Conservation (phyloP, 116 monocot species). For the Trichopus zeylanicus region DNA sequence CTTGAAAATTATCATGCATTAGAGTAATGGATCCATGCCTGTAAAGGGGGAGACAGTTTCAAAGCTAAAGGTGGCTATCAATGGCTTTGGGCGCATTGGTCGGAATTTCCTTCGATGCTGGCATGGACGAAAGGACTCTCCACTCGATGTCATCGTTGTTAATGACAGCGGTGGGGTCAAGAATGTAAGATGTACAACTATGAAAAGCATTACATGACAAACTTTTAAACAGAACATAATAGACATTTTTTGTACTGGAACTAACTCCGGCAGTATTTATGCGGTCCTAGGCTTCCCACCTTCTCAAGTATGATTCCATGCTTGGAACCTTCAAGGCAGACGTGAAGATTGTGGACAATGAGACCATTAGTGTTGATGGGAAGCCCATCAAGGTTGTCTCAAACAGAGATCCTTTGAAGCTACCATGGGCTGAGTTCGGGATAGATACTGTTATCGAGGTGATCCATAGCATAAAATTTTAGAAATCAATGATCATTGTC, state of each 20-base stretch:
- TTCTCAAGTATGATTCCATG: conserved; percentile 96
- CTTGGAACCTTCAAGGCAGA: conserved; percentile 96
- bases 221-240: not conserved
- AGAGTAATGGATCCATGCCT: conserved; percentile 27
- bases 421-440: conserved; percentile 90
- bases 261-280: not conserved
- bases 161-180: conserved; percentile 97
- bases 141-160: conserved; percentile 81
- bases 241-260: no score
- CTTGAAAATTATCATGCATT: not conserved
- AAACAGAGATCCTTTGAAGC: conserved; percentile 76
- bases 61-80: conserved; percentile 95
- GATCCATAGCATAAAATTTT: not conserved
- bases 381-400: conserved; percentile 84
- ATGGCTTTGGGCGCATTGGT: conserved; percentile 92
- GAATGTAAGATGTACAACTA: conserved; percentile 35
- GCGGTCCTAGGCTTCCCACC: conserved; percentile 73
- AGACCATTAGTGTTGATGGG: conserved; percentile 91
- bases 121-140: conserved; percentile 90
- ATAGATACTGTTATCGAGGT: conserved; percentile 99
- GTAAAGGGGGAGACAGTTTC: conserved; percentile 64
- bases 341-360: conserved; percentile 82
- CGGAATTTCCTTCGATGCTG: conserved; percentile 95
- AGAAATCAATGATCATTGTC: not conserved
- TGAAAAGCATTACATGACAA: not conserved